Evolutionary conservation across 768 basidiomycete genomes (phyloP), one percentile per base, ranked within the genome.

Genomic region (Psilocybe tampanensis): DNA sequence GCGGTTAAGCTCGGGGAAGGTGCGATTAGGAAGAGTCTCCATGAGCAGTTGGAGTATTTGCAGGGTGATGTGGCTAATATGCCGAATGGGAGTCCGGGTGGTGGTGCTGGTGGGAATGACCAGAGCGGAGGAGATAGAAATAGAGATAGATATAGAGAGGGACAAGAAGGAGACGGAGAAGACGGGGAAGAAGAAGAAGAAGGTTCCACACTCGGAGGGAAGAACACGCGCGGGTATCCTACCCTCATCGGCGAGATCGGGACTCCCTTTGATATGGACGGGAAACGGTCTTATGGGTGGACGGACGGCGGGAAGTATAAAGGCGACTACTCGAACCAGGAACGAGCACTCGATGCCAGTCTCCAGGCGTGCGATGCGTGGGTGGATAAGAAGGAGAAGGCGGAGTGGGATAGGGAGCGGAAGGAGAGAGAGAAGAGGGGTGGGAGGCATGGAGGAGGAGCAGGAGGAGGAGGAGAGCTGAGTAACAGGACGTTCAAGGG

Each of bases 191-290:
- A 29, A 29, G 29, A 29, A 4, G 29, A 29, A 29, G 4, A 4
- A 4, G 29, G 29, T 29, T 29, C 29, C 29, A 23, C 17, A n/a
- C 13, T 18, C 3, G 41, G 48, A n/a, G 47, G 36, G 2, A 5
- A 42, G 18, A 8, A 23, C 18, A 18, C n/a, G 24, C 21, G 52
- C 1, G 57, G 74, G 17, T 97, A 89, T 65, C 96, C 96, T 1
- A 95, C 92, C 0, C 79, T 98, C 61, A 90, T 99, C 33, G 95
- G 96, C 11, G 96, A 99, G 76, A 96, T 98, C 49, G 96, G 96
- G 13, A 91, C 86, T 1, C 96, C 96, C 2, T 94, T 89, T 67
- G 95, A 99, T 69, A 89, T 99, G 89, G 96, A 99, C 67, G 75
- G 75, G 53, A 94, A 92, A 71, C 79, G 81, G 44, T 80, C 92